Evolutionary conservation across 768 basidiomycete species (phyloP).

Genomic region (Lactifluus volemus): DNA sequence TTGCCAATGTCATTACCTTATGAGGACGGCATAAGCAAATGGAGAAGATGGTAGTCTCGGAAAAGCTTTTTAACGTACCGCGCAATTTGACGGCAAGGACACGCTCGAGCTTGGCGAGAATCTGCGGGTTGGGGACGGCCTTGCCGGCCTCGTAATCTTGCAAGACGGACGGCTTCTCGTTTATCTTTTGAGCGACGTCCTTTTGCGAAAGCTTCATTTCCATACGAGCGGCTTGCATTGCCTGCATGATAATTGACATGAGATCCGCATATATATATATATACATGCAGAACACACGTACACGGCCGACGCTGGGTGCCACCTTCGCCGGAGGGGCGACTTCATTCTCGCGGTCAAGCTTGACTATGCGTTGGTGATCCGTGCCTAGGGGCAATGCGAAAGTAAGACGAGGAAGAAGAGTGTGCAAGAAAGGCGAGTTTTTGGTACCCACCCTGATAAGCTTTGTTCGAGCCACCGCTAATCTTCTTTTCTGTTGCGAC

Average conservation of each 20-base stretch:
- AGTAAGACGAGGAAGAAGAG: not conserved
- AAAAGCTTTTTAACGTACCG: slow-evolving; percentile 40
- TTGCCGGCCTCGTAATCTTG: slow-evolving; percentile 87
- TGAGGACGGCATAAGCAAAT: not conserved
- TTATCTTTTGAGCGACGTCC: slow-evolving; percentile 86
- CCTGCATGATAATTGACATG: slow-evolving; percentile 33
- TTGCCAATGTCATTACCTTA: slow-evolving; percentile 77
- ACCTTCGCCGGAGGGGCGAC: slow-evolving; percentile 88
- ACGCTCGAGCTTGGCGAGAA: slow-evolving; percentile 85
- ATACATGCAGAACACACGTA: slow-evolving; percentile 27
- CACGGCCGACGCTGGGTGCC: slow-evolving; percentile 61
- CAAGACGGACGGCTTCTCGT: slow-evolving; percentile 82
- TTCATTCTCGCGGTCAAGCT: slow-evolving; percentile 92
- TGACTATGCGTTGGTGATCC: slow-evolving; percentile 90
- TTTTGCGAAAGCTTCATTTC: slow-evolving; percentile 82
- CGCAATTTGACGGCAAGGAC: slow-evolving; percentile 80
- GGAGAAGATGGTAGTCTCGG: not conserved
- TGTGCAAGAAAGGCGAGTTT: not conserved
- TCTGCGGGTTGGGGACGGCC: slow-evolving; percentile 79
- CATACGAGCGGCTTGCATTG: slow-evolving; percentile 73
- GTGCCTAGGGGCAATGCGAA: slow-evolving; percentile 44
- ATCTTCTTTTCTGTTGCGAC: slow-evolving; percentile 80
- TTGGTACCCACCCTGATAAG: slow-evolving; percentile 56
- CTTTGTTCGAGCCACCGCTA: slow-evolving; percentile 63
- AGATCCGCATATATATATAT: not conserved